Evolutionary conservation across 2,329 filamentous ascomycete species (phyloP).

Genomic region (Bipolaris sorokiniana): DNA sequence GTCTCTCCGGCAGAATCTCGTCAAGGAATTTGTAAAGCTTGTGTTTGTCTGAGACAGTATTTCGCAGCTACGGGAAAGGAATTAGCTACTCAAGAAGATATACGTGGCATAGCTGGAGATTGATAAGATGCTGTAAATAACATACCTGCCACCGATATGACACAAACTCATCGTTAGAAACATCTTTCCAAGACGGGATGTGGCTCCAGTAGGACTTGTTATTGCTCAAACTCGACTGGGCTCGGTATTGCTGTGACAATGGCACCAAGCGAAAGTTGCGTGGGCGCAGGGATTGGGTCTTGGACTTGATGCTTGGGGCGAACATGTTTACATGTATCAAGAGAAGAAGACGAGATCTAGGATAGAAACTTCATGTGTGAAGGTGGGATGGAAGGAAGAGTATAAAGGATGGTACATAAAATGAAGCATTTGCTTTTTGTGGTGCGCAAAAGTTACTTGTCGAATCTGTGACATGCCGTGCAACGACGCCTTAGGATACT

Average conservation of each 20-base stretch:
- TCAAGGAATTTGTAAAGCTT: conserved; percentile 59
- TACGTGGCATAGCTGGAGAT: background rate
- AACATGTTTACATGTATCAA: conserved; percentile 10
- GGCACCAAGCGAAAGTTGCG: background rate
- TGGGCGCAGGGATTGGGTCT: conserved; percentile 3
- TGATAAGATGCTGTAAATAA: conserved; percentile 14
- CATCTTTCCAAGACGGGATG: conserved; percentile 58
- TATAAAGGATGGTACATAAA: background rate
- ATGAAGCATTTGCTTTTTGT: background rate
- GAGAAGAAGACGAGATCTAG: background rate
- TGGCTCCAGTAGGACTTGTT: conserved; percentile 57
- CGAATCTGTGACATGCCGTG: background rate
- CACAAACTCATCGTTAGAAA: conserved; percentile 57
- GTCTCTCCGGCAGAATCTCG: conserved; percentile 56
- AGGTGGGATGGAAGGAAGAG: background rate
- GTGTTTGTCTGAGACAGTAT: conserved; percentile 57
- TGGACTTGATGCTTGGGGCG: background rate
- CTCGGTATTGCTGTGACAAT: conserved; percentile 7
- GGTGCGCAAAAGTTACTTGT: background rate
- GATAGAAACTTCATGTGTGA: background rate
- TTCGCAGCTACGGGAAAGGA: conserved; percentile 49
- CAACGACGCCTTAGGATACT: background rate
- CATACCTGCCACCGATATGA: conserved; percentile 63
- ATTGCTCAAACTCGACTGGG: conserved; percentile 19
- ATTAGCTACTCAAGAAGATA: background rate